Base-by-base conservation (phyloP, 2,329 filamentous ascomycete genomes). In the Thermoascus crustaceus region DNA sequence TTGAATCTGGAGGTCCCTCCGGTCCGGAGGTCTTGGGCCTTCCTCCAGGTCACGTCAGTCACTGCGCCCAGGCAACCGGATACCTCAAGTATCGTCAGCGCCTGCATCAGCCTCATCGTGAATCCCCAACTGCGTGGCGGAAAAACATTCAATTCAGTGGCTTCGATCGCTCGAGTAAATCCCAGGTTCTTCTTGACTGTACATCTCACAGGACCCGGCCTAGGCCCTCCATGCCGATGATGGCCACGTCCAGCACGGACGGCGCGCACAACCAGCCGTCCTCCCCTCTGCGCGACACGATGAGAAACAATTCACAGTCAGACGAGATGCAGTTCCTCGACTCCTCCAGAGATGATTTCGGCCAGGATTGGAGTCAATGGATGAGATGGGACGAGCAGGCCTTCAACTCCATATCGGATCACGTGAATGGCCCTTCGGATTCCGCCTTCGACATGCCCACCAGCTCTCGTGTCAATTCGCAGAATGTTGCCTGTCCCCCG, bases 351-450 rank as follows among this genome's bases (percentile, higher is more conserved):
- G 55, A 60, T 18, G 52, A 54, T 17, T 32, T 47, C 7, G 53
- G 45, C n/a, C 55, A 61, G 39, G 62, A 66, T 35, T 66, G 62
- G 62, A 61, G 58, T 8, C 60, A 66, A 42, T 66, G 62, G 62
- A 66, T 66, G 62, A 51, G 57, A 48, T 66, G 62, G 62, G 62
- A 66, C 42, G 62, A 63, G 10, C 47, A 58, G 17, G 49, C 52
- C 16, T 53, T 55, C 25, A 54, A 59, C 16, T 25, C 39, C n/a
- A 37, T 46, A 22, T 50, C 53, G n/a, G 53, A 53, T 33, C 42
- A 51, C 8, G 47, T 38, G 34, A 48, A 34, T 40, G 49, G 11
- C 40, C 48, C 22, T 42, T 52, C 14, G 45, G 52, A 21, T 34
- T 41, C 18, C 41, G 52, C 8, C 50, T 50, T 35, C 13, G 35